Evolutionary conservation across 2,329 filamentous ascomycete genomes (phyloP).

Genomic region (Colletotrichum phormii): DNA sequence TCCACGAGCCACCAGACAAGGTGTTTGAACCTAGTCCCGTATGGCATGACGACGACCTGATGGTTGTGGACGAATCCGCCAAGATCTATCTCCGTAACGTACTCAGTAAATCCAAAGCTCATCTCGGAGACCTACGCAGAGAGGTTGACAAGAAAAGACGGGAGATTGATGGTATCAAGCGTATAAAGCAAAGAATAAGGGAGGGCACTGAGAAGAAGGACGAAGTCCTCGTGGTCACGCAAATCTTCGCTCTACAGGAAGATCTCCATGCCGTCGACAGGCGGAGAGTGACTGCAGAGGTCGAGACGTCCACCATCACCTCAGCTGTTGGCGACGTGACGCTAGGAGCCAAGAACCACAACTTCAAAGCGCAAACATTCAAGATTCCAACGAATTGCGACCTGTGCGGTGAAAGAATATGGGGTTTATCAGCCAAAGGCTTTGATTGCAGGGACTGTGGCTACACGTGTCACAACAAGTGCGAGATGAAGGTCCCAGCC

Average conservation of each 20-base stretch:
- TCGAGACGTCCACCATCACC: constrained; percentile 95
- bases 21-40: constrained; percentile 94
- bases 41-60: constrained; percentile 92
- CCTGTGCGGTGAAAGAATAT: constrained; percentile 94
- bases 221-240: constrained; percentile 84
- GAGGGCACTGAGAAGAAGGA: constrained; percentile 90
- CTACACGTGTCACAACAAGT: constrained; percentile 98
- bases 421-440: constrained; percentile 95
- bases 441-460: constrained; percentile 97
- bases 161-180: constrained; percentile 84
- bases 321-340: constrained; percentile 91
- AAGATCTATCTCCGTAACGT: constrained; percentile 94
- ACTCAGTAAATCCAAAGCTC: constrained; percentile 87
- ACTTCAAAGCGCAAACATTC: constrained; percentile 99
- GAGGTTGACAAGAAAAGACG: constrained; percentile 88
- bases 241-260: constrained; percentile 88
- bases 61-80: constrained; percentile 87
- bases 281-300: constrained; percentile 86
- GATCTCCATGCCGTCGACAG: constrained; percentile 86
- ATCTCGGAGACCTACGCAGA: constrained; percentile 81
- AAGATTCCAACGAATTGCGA: constrained; percentile 99
- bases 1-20: constrained; percentile 87
- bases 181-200: constrained; percentile 78
- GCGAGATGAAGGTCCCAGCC: constrained; percentile 97
- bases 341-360: constrained; percentile 91